A percentile compares a stretch with the other conserved stretches of the same genome.
These are phyloP conservation scores for Acanthamoeba sp. DNA, from an alignment of 208 protist genomes.

Conservation along the genomic window DNA sequence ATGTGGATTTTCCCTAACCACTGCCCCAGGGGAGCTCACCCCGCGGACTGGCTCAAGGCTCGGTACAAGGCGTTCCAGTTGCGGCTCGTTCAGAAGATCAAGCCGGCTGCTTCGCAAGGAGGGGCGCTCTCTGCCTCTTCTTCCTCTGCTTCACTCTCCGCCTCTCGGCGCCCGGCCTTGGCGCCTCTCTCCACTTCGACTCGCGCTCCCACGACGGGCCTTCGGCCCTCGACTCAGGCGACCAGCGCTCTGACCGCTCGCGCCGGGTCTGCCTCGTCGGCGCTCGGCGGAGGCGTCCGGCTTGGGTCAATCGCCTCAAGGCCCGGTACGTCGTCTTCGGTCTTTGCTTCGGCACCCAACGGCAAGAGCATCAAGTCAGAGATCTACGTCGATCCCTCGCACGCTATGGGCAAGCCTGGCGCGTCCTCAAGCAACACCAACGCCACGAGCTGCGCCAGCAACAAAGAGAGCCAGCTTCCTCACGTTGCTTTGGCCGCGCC, in stretches of 20 bases:
- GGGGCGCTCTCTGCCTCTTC: not conserved
- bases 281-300: not conserved
- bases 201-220: not conserved
- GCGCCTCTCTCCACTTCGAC: not conserved
- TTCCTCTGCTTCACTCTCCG: not conserved
- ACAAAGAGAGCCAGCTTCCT: not conserved
- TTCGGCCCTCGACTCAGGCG: not conserved
- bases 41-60: not conserved
- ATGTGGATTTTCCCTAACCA: not conserved
- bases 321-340: not conserved
- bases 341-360: constrained; percentile 2
- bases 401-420: not conserved
- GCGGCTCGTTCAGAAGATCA: not conserved
- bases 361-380: not conserved
- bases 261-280: not conserved
- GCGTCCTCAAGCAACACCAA: not conserved
- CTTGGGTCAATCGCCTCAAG: not conserved
- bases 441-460: not conserved
- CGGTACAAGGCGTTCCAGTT: not conserved
- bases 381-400: constrained; percentile 22
- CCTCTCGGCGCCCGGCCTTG: not conserved
- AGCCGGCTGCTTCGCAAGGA: not conserved
- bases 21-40: not conserved
- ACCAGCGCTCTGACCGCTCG: not conserved
- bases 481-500: not conserved